These are phyloP conservation scores for Penicillium sp. DNA, from an alignment of 2,329 filamentous ascomycete species.

Conservation along the genomic window DNA sequence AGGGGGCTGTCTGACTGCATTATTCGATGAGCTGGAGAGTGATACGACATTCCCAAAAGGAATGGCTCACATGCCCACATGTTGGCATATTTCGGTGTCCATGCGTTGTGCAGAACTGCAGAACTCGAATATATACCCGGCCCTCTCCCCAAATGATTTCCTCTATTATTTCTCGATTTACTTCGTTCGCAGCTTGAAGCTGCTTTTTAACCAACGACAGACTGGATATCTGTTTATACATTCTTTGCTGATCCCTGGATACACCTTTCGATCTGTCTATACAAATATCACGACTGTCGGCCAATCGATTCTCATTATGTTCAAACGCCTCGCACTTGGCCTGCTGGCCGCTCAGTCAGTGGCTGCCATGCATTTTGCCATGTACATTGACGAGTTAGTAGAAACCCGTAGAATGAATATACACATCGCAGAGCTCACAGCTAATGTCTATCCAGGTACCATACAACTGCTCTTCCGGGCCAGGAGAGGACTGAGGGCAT, in stretches of 20 bases:
- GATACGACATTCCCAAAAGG: constrained; percentile 3
- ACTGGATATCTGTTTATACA: neutral
- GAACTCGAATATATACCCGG: constrained; percentile 7
- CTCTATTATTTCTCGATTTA: neutral
- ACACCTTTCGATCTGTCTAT: neutral
- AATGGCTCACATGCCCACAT: constrained; percentile 10
- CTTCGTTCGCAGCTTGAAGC: constrained; percentile 3
- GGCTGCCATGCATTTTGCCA: constrained; percentile 34
- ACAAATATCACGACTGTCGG: neutral
- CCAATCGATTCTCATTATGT: constrained; percentile 17
- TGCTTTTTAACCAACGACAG: neutral
- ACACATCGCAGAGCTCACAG: neutral
- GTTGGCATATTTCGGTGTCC: neutral
- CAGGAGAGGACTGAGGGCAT: constrained; percentile 42
- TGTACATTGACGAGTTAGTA: constrained; percentile 51
- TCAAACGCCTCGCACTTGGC: constrained; percentile 27
- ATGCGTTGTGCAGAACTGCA: neutral
- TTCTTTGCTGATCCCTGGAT: neutral
- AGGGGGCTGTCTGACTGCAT: neutral
- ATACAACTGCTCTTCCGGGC: constrained; percentile 37
- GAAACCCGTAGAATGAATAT: neutral
- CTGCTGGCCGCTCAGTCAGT: constrained; percentile 32
- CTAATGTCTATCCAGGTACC: constrained; percentile 32
- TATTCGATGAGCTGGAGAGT: neutral
- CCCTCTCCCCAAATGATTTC: neutral